These are phyloP conservation scores for Clitoria ternatea DNA, from an alignment of 306 rosid genomes.

Conservation along the genomic window DNA sequence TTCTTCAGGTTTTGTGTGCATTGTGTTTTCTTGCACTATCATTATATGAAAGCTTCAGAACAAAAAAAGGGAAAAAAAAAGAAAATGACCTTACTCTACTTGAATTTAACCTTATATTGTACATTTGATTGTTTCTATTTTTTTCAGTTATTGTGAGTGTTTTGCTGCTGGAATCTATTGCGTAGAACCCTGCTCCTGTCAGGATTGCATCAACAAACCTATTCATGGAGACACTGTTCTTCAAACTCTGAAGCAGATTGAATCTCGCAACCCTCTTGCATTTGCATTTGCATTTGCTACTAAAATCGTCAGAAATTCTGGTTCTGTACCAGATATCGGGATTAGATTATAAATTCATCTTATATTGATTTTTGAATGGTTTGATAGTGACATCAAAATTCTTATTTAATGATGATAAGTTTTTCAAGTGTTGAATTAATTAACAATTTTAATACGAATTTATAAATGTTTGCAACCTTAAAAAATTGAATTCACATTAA, in stretches of 20 bases:
- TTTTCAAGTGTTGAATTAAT: too few relatives aligned
- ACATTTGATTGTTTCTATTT: not conserved
- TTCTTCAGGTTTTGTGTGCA: not conserved
- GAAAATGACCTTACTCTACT: not conserved
- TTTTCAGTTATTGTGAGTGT: slow-evolving; percentile 81
- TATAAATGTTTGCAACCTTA: too few relatives aligned
- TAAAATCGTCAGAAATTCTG: slow-evolving; percentile 76
- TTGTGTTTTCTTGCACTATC: not conserved
- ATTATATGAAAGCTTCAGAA: not conserved
- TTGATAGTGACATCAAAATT: too few relatives aligned
- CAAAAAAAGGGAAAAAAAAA: not conserved
- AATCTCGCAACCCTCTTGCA: slow-evolving; percentile 92
- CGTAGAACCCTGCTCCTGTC: slow-evolving; percentile 83
- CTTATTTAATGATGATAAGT: too few relatives aligned
- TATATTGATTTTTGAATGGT: too few relatives aligned
- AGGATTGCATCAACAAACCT: slow-evolving; percentile 86
- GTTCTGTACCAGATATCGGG: slow-evolving; percentile 63
- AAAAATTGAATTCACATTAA: too few relatives aligned
- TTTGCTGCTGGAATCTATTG: slow-evolving; percentile 93
- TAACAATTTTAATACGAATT: too few relatives aligned
- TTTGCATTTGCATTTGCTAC: too few relatives aligned
- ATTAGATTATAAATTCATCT: slow-evolving; percentile 40
- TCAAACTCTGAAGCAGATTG: slow-evolving; percentile 81
- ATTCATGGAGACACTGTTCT: slow-evolving; percentile 75
- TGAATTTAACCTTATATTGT: not conserved